A percentile compares a stretch with the other conserved stretches of the same genome.
Evolutionary conservation across 2,329 filamentous ascomycete species (phyloP).

Genomic region (Fonsecaea nubica): DNA sequence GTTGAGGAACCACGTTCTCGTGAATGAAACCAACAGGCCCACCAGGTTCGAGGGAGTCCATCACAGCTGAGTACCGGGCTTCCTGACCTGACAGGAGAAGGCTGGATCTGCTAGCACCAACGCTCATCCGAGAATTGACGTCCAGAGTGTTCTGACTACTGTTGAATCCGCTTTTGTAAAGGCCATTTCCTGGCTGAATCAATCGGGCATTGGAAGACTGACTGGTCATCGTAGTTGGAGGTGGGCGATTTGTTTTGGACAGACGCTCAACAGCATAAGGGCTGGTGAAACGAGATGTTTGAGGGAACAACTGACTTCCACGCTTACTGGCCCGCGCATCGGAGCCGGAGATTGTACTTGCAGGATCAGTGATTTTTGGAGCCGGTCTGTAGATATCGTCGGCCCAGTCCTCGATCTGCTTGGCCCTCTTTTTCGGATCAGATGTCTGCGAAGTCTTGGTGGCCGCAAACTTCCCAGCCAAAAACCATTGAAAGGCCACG

Average conservation of each 20-base stretch:
- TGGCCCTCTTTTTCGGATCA: conserved; percentile 81
- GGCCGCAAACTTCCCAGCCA: conserved; percentile 83
- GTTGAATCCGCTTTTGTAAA: conserved; percentile 69
- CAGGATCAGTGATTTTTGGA: conserved; percentile 77
- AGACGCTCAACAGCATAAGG: conserved; percentile 78
- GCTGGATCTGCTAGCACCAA: conserved; percentile 58
- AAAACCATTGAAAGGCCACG: conserved; percentile 93
- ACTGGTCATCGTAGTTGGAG: conserved; percentile 92
- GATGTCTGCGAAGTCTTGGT: conserved; percentile 82
- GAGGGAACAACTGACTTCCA: conserved; percentile 82
- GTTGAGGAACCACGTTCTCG: conserved; percentile 92
- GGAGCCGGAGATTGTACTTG: conserved; percentile 66
- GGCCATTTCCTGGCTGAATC: conserved; percentile 63
- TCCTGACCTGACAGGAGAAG: conserved; percentile 65
- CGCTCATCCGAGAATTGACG: conserved; percentile 51
- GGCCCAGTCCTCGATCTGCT: conserved; percentile 97
- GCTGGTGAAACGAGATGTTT: conserved; percentile 91
- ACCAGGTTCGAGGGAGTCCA: conserved; percentile 68
- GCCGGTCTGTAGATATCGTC: conserved; percentile 96
- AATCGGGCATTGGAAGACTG: conserved; percentile 78
- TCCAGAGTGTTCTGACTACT: conserved; percentile 64
- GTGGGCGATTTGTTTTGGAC: conserved; percentile 59
- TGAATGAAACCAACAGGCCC: conserved; percentile 96
- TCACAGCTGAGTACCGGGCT: conserved; percentile 59
- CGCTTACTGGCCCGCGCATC: conserved; percentile 79